phyloP scores from a whole-genome alignment of 805 yeast genomes.

The Pichia eremophila region DNA sequence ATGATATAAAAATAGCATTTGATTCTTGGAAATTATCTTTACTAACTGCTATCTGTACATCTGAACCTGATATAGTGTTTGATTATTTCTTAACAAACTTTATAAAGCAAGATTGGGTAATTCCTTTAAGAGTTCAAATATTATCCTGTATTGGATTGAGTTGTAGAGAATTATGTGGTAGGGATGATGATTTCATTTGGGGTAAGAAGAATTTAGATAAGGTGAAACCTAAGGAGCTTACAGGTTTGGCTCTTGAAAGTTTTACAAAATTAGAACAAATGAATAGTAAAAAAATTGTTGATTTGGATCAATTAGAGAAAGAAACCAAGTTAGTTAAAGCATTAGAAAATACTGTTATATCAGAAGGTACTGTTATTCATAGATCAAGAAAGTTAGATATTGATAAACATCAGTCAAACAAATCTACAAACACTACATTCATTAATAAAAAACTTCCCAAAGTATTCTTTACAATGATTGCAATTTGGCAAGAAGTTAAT shows the following conservation, averaged over 20 bases:
- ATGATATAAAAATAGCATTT: slow-evolving; percentile 42
- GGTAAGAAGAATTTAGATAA: slow-evolving; percentile 27
- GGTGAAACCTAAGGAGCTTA: slow-evolving; percentile 30
- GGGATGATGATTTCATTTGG: slow-evolving; percentile 39
- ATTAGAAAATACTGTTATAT: slow-evolving; percentile 20
- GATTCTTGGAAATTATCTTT: slow-evolving; percentile 57
- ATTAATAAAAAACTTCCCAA: slow-evolving; percentile 32
- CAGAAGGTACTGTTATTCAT: slow-evolving; percentile 33
- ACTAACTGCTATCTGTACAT: slow-evolving; percentile 53
- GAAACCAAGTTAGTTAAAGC: slow-evolving; percentile 24
- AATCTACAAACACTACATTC: slow-evolving; percentile 18
- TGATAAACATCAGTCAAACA: neutral
- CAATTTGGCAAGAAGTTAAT: slow-evolving; percentile 34
- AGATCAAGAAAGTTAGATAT: slow-evolving; percentile 29
- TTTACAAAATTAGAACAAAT: slow-evolving; percentile 23
- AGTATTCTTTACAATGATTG: slow-evolving; percentile 47
- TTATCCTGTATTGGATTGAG: slow-evolving; percentile 61
- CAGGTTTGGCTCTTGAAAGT: slow-evolving; percentile 36
- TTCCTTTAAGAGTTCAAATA: slow-evolving; percentile 67
- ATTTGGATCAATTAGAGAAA: slow-evolving; percentile 32
- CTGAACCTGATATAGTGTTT: slow-evolving; percentile 35
- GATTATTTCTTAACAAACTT: slow-evolving; percentile 38
- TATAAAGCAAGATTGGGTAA: slow-evolving; percentile 65
- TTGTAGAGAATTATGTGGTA: slow-evolving; percentile 59
- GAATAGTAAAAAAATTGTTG: slow-evolving; percentile 21